Evolutionary conservation across 208 protist genomes (phyloP), one percentile per base, ranked within the genome.

Genomic region (Kentomonas sorsogonicus): DNA sequence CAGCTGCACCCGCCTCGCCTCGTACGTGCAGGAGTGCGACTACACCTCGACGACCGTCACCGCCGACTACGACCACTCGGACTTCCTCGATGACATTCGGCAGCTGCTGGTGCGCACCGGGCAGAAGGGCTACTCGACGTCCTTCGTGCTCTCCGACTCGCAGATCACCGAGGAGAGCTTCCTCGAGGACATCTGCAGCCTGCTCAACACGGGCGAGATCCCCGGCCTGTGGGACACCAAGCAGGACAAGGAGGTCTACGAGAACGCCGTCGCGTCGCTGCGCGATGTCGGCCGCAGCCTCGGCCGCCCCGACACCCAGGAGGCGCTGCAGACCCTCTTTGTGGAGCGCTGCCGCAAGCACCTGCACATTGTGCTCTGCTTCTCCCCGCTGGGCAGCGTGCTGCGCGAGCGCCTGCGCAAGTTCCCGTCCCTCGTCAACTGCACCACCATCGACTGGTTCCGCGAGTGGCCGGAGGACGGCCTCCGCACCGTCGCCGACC

Each of bases 381-480:
- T 99, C 74, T 98, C 95, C 6, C 98, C 98, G 16, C 78, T 99
- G 39, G 98, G 98, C n/a, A 89, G 83, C 57, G 66, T 77, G 23
- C 84, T 99, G 62, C 91, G 97, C 43, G 94, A 88, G 29, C 84
- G 97, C 22, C 76, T 98, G 44, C 83, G 97, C 59, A 95, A 96
- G 77, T 99, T 99, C 75, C 97, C 98, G 13, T 96, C 95, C 3
- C 68, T 99, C 15, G 95, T 99, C 53, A 99, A 98, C 72, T 99
- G 97, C 75, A 98, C 94, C 18, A 98, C 97, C 6, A 98, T 99
- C 64, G 97, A 99, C 81, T 99, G 98, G 97, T 99, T 98, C 80
- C 67, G 84, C 13, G 78, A 94, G 66, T 99, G 98, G 98, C 95
- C 97, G 3, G 73, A 91, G 52, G 87, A 98, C 29, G 98, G 97